Evolutionary conservation across 75 land plant genomes (phyloP).

Genomic region (Pseudotsuga menziesii): DNA sequence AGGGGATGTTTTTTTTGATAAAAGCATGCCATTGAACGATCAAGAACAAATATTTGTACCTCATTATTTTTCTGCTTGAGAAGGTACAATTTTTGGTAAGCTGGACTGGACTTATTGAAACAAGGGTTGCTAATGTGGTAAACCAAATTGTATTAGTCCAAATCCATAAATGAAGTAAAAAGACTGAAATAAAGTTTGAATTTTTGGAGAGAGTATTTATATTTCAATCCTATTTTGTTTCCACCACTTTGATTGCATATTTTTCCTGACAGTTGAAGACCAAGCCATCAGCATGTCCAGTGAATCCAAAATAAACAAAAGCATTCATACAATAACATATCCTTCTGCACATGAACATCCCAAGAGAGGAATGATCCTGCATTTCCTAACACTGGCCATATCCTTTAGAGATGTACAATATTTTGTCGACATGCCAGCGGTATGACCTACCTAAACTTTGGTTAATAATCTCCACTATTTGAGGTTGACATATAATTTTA

Average conservation of each 20-base stretch:
- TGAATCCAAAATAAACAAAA: background rate
- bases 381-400: constrained; percentile 56
- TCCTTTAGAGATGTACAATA: constrained; percentile 60
- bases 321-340: background rate
- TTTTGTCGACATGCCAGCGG: constrained; percentile 62
- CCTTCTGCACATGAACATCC: background rate
- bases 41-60: too few relatives aligned
- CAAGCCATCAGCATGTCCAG: background rate
- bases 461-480: background rate
- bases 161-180: background rate
- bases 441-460: constrained; percentile 3
- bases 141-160: background rate
- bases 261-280: constrained; percentile 2
- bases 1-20: background rate
- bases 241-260: background rate
- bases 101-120: background rate
- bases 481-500: background rate
- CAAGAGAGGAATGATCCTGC: constrained; percentile 42
- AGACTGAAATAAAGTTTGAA: background rate
- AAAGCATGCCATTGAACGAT: background rate
- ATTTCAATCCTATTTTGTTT: background rate
- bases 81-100: constrained; percentile 1
- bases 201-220: background rate
- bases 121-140: background rate
- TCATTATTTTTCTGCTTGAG: too few relatives aligned